These are phyloP conservation scores for Clavariopsis aquatica DNA, from an alignment of 495 filamentous ascomycete species.

Conservation along the genomic window DNA sequence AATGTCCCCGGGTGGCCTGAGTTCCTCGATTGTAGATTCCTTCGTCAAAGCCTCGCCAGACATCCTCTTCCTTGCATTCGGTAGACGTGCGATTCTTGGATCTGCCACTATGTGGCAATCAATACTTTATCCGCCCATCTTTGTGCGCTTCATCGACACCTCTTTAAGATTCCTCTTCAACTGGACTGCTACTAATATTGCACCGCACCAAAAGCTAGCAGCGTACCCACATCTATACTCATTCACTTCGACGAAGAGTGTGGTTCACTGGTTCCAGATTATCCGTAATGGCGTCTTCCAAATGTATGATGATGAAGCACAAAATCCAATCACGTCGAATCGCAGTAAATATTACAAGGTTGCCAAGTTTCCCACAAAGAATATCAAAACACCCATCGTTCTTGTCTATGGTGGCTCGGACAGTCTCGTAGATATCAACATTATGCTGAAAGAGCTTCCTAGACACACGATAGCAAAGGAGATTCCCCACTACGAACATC, in stretches of 20 bases:
- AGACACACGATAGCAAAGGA: slow-evolving; percentile 77
- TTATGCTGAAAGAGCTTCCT: slow-evolving; percentile 88
- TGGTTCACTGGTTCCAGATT: slow-evolving; percentile 99
- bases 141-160: slow-evolving; percentile 83
- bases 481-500: slow-evolving; percentile 89
- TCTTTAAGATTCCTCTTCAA: slow-evolving; percentile 81
- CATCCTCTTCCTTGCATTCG: slow-evolving; percentile 90
- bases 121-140: slow-evolving; percentile 92
- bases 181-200: slow-evolving; percentile 87
- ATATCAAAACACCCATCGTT: slow-evolving; percentile 94
- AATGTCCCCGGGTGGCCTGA: slow-evolving; percentile 91
- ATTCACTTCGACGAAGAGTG: slow-evolving; percentile 90
- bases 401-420: slow-evolving; percentile 91
- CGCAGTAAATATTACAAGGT: slow-evolving; percentile 78
- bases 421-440: slow-evolving; percentile 89
- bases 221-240: slow-evolving; percentile 97
- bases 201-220: slow-evolving; percentile 83
- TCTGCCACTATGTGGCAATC: slow-evolving; percentile 97
- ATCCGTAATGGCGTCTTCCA: slow-evolving; percentile 93
- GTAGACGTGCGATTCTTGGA: slow-evolving; percentile 87
- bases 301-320: slow-evolving; percentile 96
- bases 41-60: slow-evolving; percentile 92
- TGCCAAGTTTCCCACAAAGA: slow-evolving; percentile 91
- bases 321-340: slow-evolving; percentile 56
- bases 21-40: slow-evolving; percentile 84